phyloP scores from a whole-genome alignment of 23 red algal genomes.

The Gracilariopsis chorda region DNA sequence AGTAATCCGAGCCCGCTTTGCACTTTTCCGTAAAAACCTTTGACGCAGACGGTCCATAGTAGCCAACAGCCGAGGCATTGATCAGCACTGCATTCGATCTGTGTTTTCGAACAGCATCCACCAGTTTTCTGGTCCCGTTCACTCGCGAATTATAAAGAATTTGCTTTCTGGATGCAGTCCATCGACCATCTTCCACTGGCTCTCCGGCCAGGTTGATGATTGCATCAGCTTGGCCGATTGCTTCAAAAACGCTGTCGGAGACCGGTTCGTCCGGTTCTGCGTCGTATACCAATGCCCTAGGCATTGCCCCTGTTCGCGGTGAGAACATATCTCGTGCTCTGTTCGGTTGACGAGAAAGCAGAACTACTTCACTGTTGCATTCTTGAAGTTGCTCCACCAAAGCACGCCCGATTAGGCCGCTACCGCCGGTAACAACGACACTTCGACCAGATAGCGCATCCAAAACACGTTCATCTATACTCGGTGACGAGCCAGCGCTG shows the following conservation, averaged over 20 bases:
- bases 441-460: neutral
- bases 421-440: slow-evolving; percentile 48
- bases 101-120: neutral
- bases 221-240: slow-evolving; percentile 46
- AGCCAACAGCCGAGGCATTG: slow-evolving; percentile 84
- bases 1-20: slow-evolving; percentile 57
- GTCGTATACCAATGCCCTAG: slow-evolving; percentile 36
- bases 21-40: slow-evolving; percentile 62
- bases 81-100: slow-evolving; percentile 48
- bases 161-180: slow-evolving; percentile 67
- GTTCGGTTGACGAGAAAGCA: slow-evolving; percentile 30
- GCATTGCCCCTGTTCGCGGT: neutral
- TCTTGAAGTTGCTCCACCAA: slow-evolving; percentile 17
- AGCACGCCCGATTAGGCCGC: slow-evolving; percentile 49
- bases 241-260: neutral
- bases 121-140: slow-evolving; percentile 19
- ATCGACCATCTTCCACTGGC: slow-evolving; percentile 67
- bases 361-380: neutral
- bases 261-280: neutral
- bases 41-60: slow-evolving; percentile 76
- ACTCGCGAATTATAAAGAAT: slow-evolving; percentile 60
- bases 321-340: slow-evolving; percentile 2
- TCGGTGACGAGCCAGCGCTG: too few species aligned
- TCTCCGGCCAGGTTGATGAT: slow-evolving; percentile 95
- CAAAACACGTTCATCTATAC: neutral